Evolutionary conservation across 2,329 filamentous ascomycete genomes (phyloP).

Genomic region (Verticillium nonalfalfae): DNA sequence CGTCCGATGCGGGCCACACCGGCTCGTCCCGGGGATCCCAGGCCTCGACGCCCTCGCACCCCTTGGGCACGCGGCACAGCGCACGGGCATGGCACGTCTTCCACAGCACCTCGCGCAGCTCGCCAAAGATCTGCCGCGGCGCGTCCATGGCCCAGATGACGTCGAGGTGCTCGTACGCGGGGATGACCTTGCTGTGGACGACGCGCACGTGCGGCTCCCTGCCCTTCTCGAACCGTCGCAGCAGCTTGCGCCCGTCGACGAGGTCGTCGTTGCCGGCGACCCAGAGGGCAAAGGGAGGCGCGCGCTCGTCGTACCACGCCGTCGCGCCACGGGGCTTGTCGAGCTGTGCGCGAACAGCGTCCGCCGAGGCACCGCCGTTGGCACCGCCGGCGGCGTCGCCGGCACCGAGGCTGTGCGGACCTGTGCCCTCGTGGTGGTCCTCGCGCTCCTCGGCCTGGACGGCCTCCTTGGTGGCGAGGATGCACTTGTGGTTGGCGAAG

Average conservation of each 20-base stretch:
- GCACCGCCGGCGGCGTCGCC: slow-evolving; percentile 28
- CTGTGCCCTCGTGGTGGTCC: slow-evolving; percentile 38
- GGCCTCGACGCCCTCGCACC: slow-evolving; percentile 47
- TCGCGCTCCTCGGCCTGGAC: slow-evolving; percentile 54
- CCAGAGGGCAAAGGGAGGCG: slow-evolving; percentile 84
- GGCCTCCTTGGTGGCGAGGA: slow-evolving; percentile 71
- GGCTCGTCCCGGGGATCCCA: slow-evolving; percentile 24
- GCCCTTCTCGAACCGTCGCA: slow-evolving; percentile 67
- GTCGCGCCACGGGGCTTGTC: slow-evolving; percentile 40
- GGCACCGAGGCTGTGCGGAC: slow-evolving; percentile 12
- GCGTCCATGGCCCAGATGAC: slow-evolving; percentile 93
- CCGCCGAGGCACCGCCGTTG: slow-evolving; percentile 10
- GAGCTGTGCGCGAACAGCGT: slow-evolving; percentile 17
- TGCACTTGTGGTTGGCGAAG: slow-evolving; percentile 75
- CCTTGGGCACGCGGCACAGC: slow-evolving; percentile 56
- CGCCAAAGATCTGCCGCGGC: slow-evolving; percentile 73
- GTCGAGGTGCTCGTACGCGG: slow-evolving; percentile 89
- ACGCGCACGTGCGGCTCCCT: slow-evolving; percentile 76
- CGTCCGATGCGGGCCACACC: neutral
- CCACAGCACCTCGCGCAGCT: slow-evolving; percentile 80
- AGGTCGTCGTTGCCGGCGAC: slow-evolving; percentile 76
- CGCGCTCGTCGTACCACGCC: slow-evolving; percentile 77
- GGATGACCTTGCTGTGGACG: slow-evolving; percentile 76
- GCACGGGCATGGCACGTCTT: slow-evolving; percentile 56
- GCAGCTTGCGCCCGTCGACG: slow-evolving; percentile 71